Percentiles rank a stretch among this genome's conserved stretches.
phyloP scores from a whole-genome alignment of 208 protist genomes.

The Wallacemonas sp. region DNA sequence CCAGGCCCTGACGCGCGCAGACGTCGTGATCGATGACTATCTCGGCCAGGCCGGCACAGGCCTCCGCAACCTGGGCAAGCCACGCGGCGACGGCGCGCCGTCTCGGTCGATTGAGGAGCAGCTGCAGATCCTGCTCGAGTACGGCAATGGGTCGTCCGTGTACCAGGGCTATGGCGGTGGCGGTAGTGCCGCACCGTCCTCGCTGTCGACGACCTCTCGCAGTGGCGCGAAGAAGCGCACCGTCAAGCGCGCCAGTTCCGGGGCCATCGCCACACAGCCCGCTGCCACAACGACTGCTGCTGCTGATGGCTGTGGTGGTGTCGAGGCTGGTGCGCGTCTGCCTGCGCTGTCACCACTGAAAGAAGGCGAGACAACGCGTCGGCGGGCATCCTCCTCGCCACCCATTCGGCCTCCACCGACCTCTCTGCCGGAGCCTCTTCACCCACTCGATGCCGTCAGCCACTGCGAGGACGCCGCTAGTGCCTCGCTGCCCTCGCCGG shows the following conservation, averaged over 20 bases:
- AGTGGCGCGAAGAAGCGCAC: background rate
- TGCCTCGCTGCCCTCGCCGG: too few relatives aligned
- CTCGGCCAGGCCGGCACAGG: conserved; percentile 11
- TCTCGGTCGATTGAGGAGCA: conserved; percentile 4
- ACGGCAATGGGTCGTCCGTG: conserved; percentile 7
- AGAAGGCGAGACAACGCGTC: background rate
- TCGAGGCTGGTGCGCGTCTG: background rate
- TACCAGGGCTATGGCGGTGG: background rate
- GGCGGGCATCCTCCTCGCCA: background rate
- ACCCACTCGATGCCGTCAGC: too few relatives aligned
- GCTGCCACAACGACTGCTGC: too few relatives aligned
- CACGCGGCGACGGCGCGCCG: background rate
- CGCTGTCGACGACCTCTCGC: background rate
- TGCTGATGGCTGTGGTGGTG: background rate
- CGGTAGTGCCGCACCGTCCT: too few relatives aligned
- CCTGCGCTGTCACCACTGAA: background rate
- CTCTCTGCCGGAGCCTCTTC: too few relatives aligned
- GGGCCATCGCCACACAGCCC: too few relatives aligned
- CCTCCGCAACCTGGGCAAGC: conserved; percentile 5
- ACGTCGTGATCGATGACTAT: conserved; percentile 11
- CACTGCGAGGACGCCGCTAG: too few relatives aligned
- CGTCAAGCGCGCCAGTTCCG: background rate
- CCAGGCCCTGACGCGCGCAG: background rate
- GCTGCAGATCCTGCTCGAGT: conserved; percentile 17
- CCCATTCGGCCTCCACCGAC: too few relatives aligned